phyloP scores from a whole-genome alignment of 2,329 filamentous ascomycete species.

The Septoria petroselini region DNA sequence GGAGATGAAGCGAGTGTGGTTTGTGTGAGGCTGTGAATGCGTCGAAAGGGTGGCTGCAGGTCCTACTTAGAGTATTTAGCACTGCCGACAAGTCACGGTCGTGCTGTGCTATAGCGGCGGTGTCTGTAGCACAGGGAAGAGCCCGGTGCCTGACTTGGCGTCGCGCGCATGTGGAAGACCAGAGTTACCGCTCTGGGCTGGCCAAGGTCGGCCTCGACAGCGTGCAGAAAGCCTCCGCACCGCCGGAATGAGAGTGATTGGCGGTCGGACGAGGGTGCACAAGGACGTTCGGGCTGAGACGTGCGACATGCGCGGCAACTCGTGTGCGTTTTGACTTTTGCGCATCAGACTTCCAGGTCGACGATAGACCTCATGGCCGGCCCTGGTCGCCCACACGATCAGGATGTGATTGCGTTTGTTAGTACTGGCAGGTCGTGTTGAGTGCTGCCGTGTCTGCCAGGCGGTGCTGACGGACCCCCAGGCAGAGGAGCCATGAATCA shows the following conservation, averaged over 20 bases:
- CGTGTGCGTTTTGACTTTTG: no score
- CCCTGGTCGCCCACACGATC: no score
- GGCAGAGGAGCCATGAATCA: no score
- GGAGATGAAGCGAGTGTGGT: background rate
- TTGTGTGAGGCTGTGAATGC: background rate
- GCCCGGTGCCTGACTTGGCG: conserved; percentile 5
- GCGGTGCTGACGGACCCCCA: no score
- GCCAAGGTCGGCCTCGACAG: conserved; percentile 2
- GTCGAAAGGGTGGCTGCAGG: conserved; percentile 3
- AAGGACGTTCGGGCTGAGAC: background rate
- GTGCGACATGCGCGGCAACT: no score
- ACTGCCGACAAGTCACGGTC: conserved; percentile 6
- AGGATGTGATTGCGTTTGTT: no score
- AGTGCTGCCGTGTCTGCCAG: no score
- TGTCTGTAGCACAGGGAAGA: conserved; percentile 9
- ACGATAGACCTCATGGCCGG: no score
- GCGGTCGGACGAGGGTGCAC: background rate
- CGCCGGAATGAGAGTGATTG: background rate
- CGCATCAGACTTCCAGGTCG: no score
- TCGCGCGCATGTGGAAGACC: background rate
- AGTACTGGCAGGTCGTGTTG: no score
- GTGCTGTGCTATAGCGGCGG: conserved; percentile 9
- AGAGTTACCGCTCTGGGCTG: background rate
- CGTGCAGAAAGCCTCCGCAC: conserved; percentile 1
- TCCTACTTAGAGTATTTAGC: background rate